Base-by-base conservation (phyloP, 257 asterid genomes). In the Solanum dulcamara region DNA sequence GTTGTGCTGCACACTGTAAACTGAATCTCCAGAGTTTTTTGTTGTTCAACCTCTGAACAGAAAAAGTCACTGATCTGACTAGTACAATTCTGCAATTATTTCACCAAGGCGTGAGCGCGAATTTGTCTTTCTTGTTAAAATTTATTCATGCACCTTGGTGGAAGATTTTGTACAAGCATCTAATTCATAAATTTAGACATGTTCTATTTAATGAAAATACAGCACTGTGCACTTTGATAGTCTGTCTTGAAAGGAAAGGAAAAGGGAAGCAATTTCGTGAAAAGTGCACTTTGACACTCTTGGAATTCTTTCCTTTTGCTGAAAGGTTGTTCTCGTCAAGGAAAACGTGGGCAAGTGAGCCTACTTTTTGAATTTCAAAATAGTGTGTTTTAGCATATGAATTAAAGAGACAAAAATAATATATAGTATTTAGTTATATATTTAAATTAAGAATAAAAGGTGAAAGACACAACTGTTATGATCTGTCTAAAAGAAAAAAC, bases 1-100 rank as follows among this genome's bases (percentile, higher is more conserved):
- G 83, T 92, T 96, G 86, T 96, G 99, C 88, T 96, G 99, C 93
- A 90, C 97, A 1, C 90, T 93, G 55, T 96, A 87, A 88, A 53
- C 35, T n/a, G 59, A 46, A 62, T 38, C 80, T 10, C 71, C 48
- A 71, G 33, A 33, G 0, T 12, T 22, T 88, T 33, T 33, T 87
- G 86, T 57, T n/a, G 90, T 86, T 87, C 88, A 74, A 83, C 81
- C 90, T 87, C 85, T 66, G 79, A 83, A 86, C 90, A 87, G 20
- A 35, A 82, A 82, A 60, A 59, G 59, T 37, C 53, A 4, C 46
- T 26, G 40, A 17, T 28, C 26, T 38, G 42, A 7, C 57, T 2
- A 55, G 40, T 57, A 26, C 59, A 40, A 5, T 77, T 77, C 57
- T 14, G 26, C 62, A 44, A 48, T 46, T 44, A 12, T 40, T 13